Evolutionary conservation across 164 flowering plant species (phyloP).

Genomic region (Nelumbo lutea): DNA sequence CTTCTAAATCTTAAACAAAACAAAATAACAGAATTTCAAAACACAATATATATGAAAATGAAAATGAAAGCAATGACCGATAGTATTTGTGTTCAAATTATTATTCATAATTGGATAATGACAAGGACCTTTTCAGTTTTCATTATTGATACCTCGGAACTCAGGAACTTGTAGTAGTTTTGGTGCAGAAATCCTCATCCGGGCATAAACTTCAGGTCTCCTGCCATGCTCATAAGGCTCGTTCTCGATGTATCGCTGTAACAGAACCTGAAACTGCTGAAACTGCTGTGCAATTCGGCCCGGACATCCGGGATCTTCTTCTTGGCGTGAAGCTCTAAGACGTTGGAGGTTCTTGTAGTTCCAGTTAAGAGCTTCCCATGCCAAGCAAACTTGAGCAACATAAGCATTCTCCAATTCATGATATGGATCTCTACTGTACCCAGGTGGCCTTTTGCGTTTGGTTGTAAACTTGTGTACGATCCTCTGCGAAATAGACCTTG

Average conservation of each 20-base stretch:
- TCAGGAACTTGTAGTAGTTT: conserved; percentile 92
- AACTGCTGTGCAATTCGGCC: conserved; percentile 71
- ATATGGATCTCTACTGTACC: conserved; percentile 48
- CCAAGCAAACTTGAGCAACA: conserved; percentile 84
- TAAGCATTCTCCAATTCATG: conserved; percentile 82
- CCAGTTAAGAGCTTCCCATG: conserved; percentile 98
- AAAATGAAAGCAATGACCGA: neutral
- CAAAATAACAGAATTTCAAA: neutral
- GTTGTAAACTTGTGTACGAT: conserved; percentile 51
- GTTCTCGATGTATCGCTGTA: conserved; percentile 76
- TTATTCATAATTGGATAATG: neutral
- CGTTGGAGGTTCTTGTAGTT: conserved; percentile 67
- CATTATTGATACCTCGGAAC: conserved; percentile 49
- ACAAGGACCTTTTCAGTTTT: too few relatives aligned
- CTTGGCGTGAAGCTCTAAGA: conserved; percentile 34
- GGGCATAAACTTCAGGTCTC: conserved; percentile 79
- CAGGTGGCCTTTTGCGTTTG: conserved; percentile 25
- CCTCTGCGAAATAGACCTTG: conserved; percentile 76
- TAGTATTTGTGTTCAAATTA: neutral
- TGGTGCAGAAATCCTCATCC: conserved; percentile 68
- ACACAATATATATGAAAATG: neutral
- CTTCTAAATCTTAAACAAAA: conserved; percentile 33
- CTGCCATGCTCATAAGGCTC: conserved; percentile 89
- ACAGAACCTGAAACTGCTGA: conserved; percentile 85
- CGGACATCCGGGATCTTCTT: conserved; percentile 62